Evolutionary conservation across 2,329 filamentous ascomycete genomes (phyloP).

Genomic region (Sarocladium kiliense): DNA sequence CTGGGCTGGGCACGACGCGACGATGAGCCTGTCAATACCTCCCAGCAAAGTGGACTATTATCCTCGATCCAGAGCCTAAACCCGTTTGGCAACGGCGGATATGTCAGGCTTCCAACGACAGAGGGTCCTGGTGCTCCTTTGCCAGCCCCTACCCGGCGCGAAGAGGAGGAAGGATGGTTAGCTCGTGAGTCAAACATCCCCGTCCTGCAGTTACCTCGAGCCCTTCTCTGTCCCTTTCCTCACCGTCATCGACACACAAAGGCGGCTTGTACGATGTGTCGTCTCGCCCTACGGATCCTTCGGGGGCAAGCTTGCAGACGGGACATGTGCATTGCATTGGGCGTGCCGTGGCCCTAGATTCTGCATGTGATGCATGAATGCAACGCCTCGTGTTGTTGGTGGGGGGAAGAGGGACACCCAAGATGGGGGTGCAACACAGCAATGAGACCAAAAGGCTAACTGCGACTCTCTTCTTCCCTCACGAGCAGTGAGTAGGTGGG

Average conservation of each 20-base stretch:
- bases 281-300: background rate
- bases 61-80: constrained; percentile 80
- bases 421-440: constrained; percentile 1
- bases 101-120: constrained; percentile 83
- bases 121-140: constrained; percentile 80
- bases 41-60: constrained; percentile 65
- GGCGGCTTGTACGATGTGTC: background rate
- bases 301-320: constrained; percentile 11
- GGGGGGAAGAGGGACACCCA: background rate
- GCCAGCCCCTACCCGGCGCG: constrained; percentile 75
- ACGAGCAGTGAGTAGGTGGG: constrained; percentile 85
- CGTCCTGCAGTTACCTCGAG: constrained; percentile 15
- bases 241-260: background rate
- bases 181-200: constrained; percentile 64
- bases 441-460: constrained; percentile 24
- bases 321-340: constrained; percentile 39
- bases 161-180: constrained; percentile 96
- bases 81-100: constrained; percentile 80
- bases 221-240: background rate
- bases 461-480: constrained; percentile 15
- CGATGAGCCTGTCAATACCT: constrained; percentile 69
- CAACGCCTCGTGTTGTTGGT: constrained; percentile 23
- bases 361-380: constrained; percentile 36
- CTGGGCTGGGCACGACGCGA: constrained; percentile 90
- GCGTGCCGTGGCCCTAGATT: constrained; percentile 25